Conservation (phyloP, 148 eudicot species). For the Rhododendron ferrugineum region DNA sequence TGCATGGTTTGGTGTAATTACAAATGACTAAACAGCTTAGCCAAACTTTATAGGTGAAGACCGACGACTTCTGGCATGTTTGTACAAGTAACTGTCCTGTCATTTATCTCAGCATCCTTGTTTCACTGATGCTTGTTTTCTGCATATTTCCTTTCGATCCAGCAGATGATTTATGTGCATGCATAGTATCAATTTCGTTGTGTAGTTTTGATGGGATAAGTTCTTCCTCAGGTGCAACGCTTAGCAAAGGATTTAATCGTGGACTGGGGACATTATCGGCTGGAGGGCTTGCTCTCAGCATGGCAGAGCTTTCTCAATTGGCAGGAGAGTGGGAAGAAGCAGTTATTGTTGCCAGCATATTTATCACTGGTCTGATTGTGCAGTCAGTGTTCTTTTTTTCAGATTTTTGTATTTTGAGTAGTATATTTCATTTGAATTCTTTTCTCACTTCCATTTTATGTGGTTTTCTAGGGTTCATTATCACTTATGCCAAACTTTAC, state of each 20-base stretch:
- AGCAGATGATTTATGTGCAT: neutral
- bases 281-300: constrained; percentile 69
- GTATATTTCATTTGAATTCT: neutral
- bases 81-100: neutral
- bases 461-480: constrained; percentile 40
- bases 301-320: constrained; percentile 49
- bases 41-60: neutral
- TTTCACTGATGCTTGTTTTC: neutral
- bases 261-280: constrained; percentile 77
- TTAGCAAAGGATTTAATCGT: constrained; percentile 84
- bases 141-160: neutral
- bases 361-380: constrained; percentile 49
- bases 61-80: neutral
- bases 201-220: neutral
- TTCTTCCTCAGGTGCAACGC: constrained; percentile 56
- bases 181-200: neutral
- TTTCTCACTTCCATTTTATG: neutral
- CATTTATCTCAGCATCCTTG: neutral
- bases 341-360: constrained; percentile 54
- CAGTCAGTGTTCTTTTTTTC: neutral
- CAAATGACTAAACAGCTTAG: neutral
- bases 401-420: neutral
- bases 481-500: constrained; percentile 65
- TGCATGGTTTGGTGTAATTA: neutral
- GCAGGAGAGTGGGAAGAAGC: constrained; percentile 71